Conservation (phyloP, 2,329 filamentous ascomycete genomes). For the Aspergillus aculeatus region DNA sequence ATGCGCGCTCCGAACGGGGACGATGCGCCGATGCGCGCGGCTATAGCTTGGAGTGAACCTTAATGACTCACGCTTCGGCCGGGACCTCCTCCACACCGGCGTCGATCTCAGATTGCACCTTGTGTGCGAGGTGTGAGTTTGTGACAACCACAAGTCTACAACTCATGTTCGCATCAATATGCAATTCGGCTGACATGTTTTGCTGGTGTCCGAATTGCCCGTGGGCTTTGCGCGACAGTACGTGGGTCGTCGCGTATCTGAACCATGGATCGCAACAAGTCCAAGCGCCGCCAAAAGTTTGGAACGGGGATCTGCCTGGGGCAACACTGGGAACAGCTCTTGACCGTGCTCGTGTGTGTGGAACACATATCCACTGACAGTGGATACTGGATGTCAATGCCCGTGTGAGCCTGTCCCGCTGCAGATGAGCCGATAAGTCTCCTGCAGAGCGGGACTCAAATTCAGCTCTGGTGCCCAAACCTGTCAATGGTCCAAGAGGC, state of each 20-base stretch:
- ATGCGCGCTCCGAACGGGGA: background rate
- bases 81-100: background rate
- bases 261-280: background rate
- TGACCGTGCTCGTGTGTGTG: background rate
- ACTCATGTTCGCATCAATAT: background rate
- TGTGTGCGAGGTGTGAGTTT: background rate
- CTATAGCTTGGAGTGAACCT: conserved; percentile 5
- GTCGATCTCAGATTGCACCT: background rate
- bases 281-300: background rate
- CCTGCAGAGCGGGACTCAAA: background rate
- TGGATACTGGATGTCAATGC: background rate
- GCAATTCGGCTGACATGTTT: background rate
- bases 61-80: conserved; percentile 1
- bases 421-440: background rate
- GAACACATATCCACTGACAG: background rate
- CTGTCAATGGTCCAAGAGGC: too few species aligned
- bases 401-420: background rate
- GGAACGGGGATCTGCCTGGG: background rate
- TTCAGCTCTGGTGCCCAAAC: background rate
- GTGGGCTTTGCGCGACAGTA: background rate
- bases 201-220: background rate
- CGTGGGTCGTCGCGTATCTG: background rate
- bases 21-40: conserved; percentile 3
- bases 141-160: background rate
- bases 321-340: background rate